phyloP scores from a whole-genome alignment of 2,329 filamentous ascomycete species.

The Epichloe typhina region DNA sequence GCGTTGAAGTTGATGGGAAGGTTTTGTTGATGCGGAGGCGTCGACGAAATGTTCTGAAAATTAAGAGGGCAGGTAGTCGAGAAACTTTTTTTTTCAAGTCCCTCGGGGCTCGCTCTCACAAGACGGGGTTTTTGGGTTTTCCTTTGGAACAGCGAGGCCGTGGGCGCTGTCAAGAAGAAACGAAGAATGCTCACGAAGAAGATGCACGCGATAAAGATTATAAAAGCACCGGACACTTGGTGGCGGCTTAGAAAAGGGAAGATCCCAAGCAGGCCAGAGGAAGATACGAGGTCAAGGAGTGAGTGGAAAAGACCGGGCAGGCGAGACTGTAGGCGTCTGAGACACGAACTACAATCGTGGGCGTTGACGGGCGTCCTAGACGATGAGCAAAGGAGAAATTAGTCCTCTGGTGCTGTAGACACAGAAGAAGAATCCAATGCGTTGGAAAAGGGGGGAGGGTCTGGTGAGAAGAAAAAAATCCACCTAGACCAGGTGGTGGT shows the following conservation, averaged over 20 bases:
- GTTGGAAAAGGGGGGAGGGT: conserved; percentile 17
- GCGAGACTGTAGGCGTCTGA: conserved; percentile 11
- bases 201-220: conserved; percentile 5
- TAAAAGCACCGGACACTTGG: conserved; percentile 8
- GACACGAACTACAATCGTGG: conserved; percentile 19
- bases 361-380: conserved; percentile 15
- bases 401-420: conserved; percentile 18
- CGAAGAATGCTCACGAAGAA: conserved; percentile 5
- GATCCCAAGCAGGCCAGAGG: conserved; percentile 10
- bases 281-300: conserved; percentile 15
- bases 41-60: not conserved
- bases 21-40: not conserved
- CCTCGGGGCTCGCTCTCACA: conserved; percentile 5
- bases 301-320: conserved; percentile 16
- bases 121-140: not conserved
- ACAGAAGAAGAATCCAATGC: conserved; percentile 22
- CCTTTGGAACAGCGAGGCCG: not conserved
- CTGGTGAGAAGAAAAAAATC: conserved; percentile 19
- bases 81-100: not conserved
- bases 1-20: not conserved
- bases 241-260: conserved; percentile 12
- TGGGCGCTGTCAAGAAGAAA: conserved; percentile 2
- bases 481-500: conserved; percentile 20
- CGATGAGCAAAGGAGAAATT: conserved; percentile 14
- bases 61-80: conserved; percentile 5